phyloP scores from a whole-genome alignment of 805 yeast species.

The Yarrowia porcina region DNA sequence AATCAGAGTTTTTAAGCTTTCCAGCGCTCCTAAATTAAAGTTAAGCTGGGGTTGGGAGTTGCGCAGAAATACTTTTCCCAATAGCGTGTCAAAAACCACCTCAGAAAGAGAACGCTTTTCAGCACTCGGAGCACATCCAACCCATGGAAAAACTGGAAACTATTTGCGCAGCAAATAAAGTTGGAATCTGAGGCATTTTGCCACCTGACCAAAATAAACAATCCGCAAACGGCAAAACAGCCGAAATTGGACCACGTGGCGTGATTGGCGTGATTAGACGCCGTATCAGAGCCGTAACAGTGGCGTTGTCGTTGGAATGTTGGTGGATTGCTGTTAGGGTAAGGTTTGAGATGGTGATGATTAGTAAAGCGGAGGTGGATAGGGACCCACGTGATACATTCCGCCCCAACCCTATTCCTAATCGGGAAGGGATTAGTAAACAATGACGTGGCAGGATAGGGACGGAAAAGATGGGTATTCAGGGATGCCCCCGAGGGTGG shows the following conservation, averaged over 20 bases:
- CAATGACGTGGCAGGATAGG: not conserved
- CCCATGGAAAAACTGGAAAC: not conserved
- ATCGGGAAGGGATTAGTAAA: not conserved
- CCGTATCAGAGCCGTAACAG: too few species aligned
- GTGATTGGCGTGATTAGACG: too few species aligned
- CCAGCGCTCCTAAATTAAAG: not conserved
- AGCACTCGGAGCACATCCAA: not conserved
- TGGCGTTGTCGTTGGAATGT: not conserved
- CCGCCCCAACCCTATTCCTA: not conserved
- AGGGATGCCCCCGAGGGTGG: not conserved
- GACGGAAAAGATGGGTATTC: not conserved
- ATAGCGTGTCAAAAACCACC: not conserved
- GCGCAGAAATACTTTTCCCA: not conserved
- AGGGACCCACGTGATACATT: not conserved
- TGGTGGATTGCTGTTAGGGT: too few species aligned
- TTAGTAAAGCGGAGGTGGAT: not conserved
- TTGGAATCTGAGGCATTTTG: not conserved
- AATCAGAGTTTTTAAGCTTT: not conserved
- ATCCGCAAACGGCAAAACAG: not conserved
- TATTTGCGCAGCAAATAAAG: not conserved
- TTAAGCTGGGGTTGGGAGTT: not conserved
- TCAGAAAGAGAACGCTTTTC: conserved; percentile 1
- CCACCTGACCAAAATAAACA: not conserved
- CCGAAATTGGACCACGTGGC: not conserved
- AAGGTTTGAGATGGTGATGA: not conserved